phyloP scores from a whole-genome alignment of 371 early-diverging fungal species.

The Mucor sp. region DNA sequence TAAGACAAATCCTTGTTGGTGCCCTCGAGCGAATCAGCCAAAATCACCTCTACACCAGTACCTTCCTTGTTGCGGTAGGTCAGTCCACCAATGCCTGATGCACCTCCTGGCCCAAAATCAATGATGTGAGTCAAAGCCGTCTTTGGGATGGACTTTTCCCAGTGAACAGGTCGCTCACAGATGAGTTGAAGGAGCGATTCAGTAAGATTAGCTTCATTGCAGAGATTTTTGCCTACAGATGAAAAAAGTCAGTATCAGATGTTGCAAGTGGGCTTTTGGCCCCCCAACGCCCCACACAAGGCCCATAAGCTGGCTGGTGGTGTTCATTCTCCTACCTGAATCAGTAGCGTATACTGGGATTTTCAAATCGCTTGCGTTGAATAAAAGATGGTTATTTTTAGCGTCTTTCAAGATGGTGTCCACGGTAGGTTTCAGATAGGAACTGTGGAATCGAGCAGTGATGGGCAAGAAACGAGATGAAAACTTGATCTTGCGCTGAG shows the following conservation, averaged over 20 bases:
- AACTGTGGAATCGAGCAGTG: slow-evolving; percentile 87
- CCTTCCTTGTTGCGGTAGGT: slow-evolving; percentile 97
- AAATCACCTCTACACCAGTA: slow-evolving; percentile 87
- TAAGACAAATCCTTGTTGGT: slow-evolving; percentile 73
- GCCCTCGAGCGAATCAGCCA: slow-evolving; percentile 75
- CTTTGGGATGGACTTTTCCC: slow-evolving; percentile 82
- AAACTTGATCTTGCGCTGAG: slow-evolving; percentile 87
- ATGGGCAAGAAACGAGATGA: slow-evolving; percentile 87
- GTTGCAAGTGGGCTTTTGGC: background rate
- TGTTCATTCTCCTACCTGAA: slow-evolving; percentile 50
- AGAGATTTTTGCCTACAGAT: slow-evolving; percentile 64
- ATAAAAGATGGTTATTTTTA: slow-evolving; percentile 53
- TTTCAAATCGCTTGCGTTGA: slow-evolving; percentile 60
- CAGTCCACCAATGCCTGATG: slow-evolving; percentile 85
- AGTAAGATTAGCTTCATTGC: slow-evolving; percentile 59
- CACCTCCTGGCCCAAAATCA: slow-evolving; percentile 94
- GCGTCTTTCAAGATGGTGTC: slow-evolving; percentile 70
- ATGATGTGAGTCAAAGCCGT: slow-evolving; percentile 82
- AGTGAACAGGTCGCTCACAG: slow-evolving; percentile 81
- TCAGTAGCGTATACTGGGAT: slow-evolving; percentile 84
- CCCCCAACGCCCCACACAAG: slow-evolving; percentile 45
- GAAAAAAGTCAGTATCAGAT: background rate
- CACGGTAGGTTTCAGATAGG: slow-evolving; percentile 70
- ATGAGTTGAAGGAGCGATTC: slow-evolving; percentile 79
- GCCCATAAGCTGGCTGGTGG: background rate